phyloP scores from a whole-genome alignment of 495 filamentous ascomycete species.

The Hypoxylon subgilvum region DNA sequence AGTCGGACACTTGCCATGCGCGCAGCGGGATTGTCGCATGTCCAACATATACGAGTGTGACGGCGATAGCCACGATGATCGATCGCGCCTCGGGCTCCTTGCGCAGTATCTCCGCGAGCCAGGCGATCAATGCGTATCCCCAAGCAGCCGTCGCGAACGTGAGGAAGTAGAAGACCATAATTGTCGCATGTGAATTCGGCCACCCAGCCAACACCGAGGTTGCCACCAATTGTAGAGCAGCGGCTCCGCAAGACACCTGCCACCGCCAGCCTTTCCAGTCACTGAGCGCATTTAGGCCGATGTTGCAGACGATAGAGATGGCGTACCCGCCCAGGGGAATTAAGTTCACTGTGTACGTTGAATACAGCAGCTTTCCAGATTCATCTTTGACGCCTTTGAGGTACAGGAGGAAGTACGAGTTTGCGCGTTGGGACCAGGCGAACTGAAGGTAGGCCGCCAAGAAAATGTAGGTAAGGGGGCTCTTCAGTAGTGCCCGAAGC shows the following conservation, averaged over 20 bases:
- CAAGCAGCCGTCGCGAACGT: conserved; percentile 20
- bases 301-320: conserved; percentile 43
- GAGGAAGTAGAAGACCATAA: conserved; percentile 13
- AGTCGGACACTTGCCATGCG: conserved; percentile 10
- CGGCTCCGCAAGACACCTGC: conserved; percentile 14
- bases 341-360: conserved; percentile 31
- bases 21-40: conserved; percentile 16
- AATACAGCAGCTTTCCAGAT: conserved; percentile 2
- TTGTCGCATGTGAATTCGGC: conserved; percentile 4
- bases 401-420: conserved; percentile 18
- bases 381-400: conserved; percentile 11
- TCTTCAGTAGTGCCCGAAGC: conserved; percentile 2
- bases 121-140: conserved; percentile 17
- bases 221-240: conserved; percentile 11
- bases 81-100: conserved; percentile 19
- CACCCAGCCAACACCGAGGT: conserved; percentile 8
- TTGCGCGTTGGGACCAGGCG: conserved; percentile 20
- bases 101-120: conserved; percentile 17
- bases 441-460: conserved; percentile 19
- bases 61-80: conserved; percentile 14
- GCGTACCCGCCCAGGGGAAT: conserved; percentile 45
- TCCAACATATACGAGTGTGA: conserved; percentile 12
- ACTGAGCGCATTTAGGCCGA: conserved; percentile 13
- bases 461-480: conserved; percentile 14
- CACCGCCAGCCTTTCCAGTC: conserved; percentile 21